Conservation (phyloP, 306 rosid species). For the Abrus pulchellus region DNA sequence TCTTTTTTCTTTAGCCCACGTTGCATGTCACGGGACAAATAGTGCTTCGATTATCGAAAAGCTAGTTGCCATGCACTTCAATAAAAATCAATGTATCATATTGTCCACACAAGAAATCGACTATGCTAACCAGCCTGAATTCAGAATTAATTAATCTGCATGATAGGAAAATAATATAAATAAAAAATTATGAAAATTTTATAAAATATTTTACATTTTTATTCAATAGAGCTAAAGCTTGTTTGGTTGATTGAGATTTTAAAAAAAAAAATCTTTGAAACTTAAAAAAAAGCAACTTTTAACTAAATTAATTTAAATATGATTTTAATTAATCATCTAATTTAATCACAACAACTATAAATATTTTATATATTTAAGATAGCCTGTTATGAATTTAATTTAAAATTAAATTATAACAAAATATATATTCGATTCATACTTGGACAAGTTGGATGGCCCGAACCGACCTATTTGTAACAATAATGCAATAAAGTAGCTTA, state of each 20-base stretch:
- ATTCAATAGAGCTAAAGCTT: too few species aligned
- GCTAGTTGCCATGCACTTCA: conserved; percentile 2
- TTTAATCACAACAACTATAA: background rate
- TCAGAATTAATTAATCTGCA: background rate
- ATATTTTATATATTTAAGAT: background rate
- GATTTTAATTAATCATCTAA: background rate
- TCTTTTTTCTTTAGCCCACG: conserved; percentile 12
- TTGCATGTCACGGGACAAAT: conserved; percentile 52
- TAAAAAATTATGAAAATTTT: too few species aligned
- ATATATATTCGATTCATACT: background rate
- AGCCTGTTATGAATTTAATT: background rate
- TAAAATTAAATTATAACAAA: background rate
- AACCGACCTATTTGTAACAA: background rate
- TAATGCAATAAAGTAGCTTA: background rate
- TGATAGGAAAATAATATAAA: background rate
- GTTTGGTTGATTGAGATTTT: too few species aligned
- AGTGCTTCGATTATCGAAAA: conserved; percentile 35
- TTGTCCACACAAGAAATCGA: background rate
- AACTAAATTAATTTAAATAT: background rate
- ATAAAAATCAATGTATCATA: background rate
- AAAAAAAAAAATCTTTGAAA: background rate
- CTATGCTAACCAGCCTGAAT: background rate
- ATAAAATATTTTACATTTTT: too few species aligned
- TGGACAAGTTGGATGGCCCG: background rate
- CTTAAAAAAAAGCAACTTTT: background rate